Base-by-base conservation (phyloP, 148 eudicot species). In the Rheum nobile region DNA sequence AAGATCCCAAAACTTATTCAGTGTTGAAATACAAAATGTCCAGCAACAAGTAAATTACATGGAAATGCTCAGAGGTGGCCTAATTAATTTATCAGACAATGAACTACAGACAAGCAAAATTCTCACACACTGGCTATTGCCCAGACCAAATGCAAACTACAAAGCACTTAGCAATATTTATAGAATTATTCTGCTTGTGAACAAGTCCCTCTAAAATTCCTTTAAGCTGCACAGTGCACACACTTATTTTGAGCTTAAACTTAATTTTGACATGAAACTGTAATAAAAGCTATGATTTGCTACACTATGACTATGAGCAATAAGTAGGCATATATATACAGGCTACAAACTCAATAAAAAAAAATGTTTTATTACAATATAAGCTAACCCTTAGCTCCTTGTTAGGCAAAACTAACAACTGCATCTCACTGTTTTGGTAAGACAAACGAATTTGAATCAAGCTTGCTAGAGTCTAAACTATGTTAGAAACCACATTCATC, bases 401-500 rank as follows among this genome's bases (percentile, higher is more conserved):
- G 17, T 63, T 4, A 63, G 38, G 21, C 69, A 6, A 63, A 55
- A 9, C 14, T 31, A 65, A 65, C 70, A 65, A 41, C 3, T 65
- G 39, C 41, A 65, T 65, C 21, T 17, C 11, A 65, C 70, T 65
- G 70, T 65, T 65, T 34, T 65, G 21, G 70, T 31, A 65, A 65
- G 22, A 31, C 22, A 7, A 65, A 65, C 14, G 39, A 65, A 32
- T 32, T 16, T 65, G 39, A 21, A 4, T 13, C 57, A 50, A 50
- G 57, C 57, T 54, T 10, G 35, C 32, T 1, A 28, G 31, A 31
- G 41, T 31, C 70, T 34, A 32, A 16, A 32, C 21, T 32, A 29
- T 65, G 41, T 8, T 65, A 31, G 16, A 57, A 57, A 57, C 32
- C 67, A 6, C 21, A 31, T 34, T 16, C 39, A 31, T 34, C 70